Evolutionary conservation across 106 monocot species (phyloP), one percentile per base, ranked within the genome.

Genomic region (Allium fistulosum): DNA sequence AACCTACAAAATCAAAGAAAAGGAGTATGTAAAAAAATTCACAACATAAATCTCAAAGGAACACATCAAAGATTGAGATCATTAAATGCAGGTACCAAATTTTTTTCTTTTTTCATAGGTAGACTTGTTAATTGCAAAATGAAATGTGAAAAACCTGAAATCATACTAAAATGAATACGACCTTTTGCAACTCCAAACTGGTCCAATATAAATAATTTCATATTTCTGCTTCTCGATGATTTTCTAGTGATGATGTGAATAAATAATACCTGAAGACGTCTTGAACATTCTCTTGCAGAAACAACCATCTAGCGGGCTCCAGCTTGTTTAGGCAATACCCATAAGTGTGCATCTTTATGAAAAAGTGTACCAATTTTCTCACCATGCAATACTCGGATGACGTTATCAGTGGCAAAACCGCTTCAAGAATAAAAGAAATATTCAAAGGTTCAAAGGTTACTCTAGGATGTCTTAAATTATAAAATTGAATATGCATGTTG

Each of bases 271-370:
- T 92, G 92, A 76, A 99, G 87, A 53, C 82, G 76, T 55, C 99
- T 89, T 48, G 99, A 99, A 75, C 84, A 87, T 60, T 99, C 92
- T 69, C 97, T 92, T 66, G 97, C 90, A 48, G 97, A 78, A 85
- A 87, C 82, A 62, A 90, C 90, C 97, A 99, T 99, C 63, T 99
- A 84, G 37, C 82, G 84, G 26, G 87, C 77, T 78, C 79, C 67
- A 75, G 50, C 66, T 75, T 93, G 87, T 59, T 85, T 85, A 14
- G 71, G 67, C 17, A 76, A 63, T 67, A 61, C 65, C 88, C 85
- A 96, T 66, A 71, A 69, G 80, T 68, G 46, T 70, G 91, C 88
- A 77, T 99, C 72, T 70, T 73, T 74, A 77, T 99, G 99, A 68
- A 99, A 99, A 48, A 99, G 84, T 26, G 92, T 99, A 49, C 99